Evolutionary conservation across 139 green algal species (phyloP), one percentile per base, ranked within the genome.

Genomic region (Chlorella ohadii): DNA sequence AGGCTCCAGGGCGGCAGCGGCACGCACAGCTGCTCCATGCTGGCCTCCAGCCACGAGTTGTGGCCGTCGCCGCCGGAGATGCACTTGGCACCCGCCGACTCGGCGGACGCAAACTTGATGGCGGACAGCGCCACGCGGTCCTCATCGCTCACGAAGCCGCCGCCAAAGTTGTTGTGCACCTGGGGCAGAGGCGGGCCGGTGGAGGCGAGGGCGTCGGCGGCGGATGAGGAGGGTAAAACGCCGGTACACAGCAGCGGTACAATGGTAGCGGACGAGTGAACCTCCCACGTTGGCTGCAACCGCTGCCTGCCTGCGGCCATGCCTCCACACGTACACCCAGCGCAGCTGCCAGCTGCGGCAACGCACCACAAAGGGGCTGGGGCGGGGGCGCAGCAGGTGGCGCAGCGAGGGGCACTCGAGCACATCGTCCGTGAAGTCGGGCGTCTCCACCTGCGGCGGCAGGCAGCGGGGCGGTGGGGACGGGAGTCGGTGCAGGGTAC

Each of bases 1-100:
- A 96, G 88, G 33, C 91, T 92, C 93, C 94, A 98, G 13, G 93
- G 87, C 27, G 94, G 93, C 80, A 98, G 90, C n/a, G 91, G 88
- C 59, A 96, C 87, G 71, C 89, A 93, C 23, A 97, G 89, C 90
- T 97, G 89, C 85, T 88, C 74, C 78, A 82, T 81, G 41, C 44
- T 67, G 31, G 78, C 76, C 74, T 89, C 78, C 75, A 85, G 59
- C 75, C 72, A 85, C 23, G n/a, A 66, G 33, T 78, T 33, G 19
- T 73, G 3, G 63, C 33, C 75, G 39, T 75, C 76, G 59, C 72
- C 25, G 27, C 47, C 17, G 61, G 78, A 39, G 27, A 79, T 78
- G 76, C 71, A 75, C n/a, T 56, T 63, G 27, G 81, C 72, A 20
- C 81, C 72, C 68, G 94, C 93, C 17, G 91, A 96, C 5, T 93